These are phyloP conservation scores for Boletus sensibilis DNA, from an alignment of 768 basidiomycete genomes.

Conservation along the genomic window DNA sequence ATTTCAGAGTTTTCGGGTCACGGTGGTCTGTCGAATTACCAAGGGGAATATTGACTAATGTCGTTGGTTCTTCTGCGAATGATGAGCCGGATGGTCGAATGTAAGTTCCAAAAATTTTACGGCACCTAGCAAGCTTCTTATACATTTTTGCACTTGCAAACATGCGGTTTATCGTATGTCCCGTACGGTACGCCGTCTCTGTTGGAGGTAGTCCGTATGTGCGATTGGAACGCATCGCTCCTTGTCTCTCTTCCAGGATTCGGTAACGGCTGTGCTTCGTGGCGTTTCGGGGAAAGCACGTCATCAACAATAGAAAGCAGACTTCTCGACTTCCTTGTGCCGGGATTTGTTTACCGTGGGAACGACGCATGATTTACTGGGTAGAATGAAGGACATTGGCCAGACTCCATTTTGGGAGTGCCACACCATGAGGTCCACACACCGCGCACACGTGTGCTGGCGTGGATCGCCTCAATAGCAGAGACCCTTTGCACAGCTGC, in stretches of 20 bases:
- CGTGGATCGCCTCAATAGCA: not conserved
- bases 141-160: not conserved
- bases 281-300: slow-evolving; percentile 19
- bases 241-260: not conserved
- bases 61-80: slow-evolving; percentile 12
- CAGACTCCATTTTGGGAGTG: not conserved
- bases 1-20: not conserved
- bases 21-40: slow-evolving; percentile 4
- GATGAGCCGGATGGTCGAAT: slow-evolving; percentile 4
- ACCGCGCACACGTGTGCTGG: slow-evolving; percentile 14
- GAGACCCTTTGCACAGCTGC: not conserved
- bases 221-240: not conserved
- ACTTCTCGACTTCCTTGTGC: slow-evolving; percentile 25
- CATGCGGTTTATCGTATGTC: not conserved
- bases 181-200: not conserved
- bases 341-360: slow-evolving; percentile 15
- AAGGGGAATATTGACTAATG: slow-evolving; percentile 17
- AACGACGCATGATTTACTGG: not conserved
- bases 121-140: slow-evolving; percentile 11
- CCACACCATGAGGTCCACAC: slow-evolving; percentile 18
- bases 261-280: slow-evolving; percentile 23
- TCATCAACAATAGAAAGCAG: slow-evolving; percentile 18
- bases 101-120: slow-evolving; percentile 16
- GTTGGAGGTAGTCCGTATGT: not conserved
- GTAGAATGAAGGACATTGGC: slow-evolving; percentile 7